phyloP scores from a whole-genome alignment of 495 filamentous ascomycete genomes.

The Hypomontagnella monticulosa region DNA sequence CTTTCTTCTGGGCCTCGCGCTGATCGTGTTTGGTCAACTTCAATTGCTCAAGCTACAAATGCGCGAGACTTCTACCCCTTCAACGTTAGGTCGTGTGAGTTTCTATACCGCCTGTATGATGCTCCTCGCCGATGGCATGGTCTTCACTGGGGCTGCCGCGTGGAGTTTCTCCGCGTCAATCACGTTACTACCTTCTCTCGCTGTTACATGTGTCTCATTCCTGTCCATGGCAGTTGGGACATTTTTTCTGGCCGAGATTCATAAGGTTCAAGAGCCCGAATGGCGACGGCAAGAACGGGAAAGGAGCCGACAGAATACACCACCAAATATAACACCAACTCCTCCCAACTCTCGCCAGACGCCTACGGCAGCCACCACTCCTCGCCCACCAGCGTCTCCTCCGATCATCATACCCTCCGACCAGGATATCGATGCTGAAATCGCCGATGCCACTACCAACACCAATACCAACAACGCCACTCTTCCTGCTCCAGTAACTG shows the following conservation, averaged over 20 bases:
- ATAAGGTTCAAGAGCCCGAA: conserved; percentile 86
- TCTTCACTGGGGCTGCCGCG: conserved; percentile 67
- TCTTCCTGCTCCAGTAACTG: conserved; percentile 44
- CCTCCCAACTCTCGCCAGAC: conserved; percentile 64
- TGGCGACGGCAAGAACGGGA: conserved; percentile 66
- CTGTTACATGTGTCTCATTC: conserved; percentile 77
- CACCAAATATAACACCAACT: conserved; percentile 34
- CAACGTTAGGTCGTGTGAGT: conserved; percentile 88
- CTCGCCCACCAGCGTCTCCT: conserved; percentile 45
- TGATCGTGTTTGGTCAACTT: conserved; percentile 74
- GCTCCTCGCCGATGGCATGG: conserved; percentile 82
- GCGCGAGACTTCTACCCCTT: conserved; percentile 93
- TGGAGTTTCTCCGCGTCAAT: conserved; percentile 71
- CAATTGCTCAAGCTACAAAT: conserved; percentile 82
- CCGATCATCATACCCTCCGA: conserved; percentile 86
- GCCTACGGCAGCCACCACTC: conserved; percentile 68
- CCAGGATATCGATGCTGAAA: conserved; percentile 75
- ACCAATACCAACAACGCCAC: conserved; percentile 41
- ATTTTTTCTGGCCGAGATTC: conserved; percentile 88
- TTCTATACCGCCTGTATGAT: conserved; percentile 87
- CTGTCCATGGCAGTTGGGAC: conserved; percentile 71
- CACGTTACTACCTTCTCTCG: conserved; percentile 74
- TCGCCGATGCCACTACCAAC: conserved; percentile 55
- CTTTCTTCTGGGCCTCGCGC: conserved; percentile 72
- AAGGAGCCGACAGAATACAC: conserved; percentile 51